phyloP scores from a whole-genome alignment of 148 eudicot genomes.

The Arctostaphylos glauca region DNA sequence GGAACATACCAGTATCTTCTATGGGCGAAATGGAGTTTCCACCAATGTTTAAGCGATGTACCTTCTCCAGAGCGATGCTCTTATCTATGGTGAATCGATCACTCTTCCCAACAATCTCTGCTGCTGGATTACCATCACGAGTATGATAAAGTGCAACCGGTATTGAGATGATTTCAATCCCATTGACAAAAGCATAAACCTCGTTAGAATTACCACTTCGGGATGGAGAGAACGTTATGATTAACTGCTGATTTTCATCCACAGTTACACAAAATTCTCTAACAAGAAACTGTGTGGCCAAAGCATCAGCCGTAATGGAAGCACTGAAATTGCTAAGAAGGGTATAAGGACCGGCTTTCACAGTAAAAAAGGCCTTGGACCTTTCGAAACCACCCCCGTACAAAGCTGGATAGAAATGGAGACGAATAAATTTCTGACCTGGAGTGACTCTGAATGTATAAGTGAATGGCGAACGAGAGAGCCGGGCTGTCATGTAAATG shows the following conservation, averaged over 20 bases:
- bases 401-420: constrained; percentile 24
- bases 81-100: constrained; percentile 1
- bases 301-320: constrained; percentile 20
- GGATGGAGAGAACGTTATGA: constrained; percentile 31
- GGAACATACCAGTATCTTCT: constrained; percentile 24
- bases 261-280: constrained; percentile 27
- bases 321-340: constrained; percentile 46
- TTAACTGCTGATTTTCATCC: constrained; percentile 18
- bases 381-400: constrained; percentile 23
- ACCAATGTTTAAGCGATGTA: constrained; percentile 30
- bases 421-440: constrained; percentile 32
- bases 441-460: constrained; percentile 19
- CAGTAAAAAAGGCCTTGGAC: constrained; percentile 23
- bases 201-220: neutral
- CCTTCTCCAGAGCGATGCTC: constrained; percentile 34
- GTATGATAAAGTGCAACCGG: constrained; percentile 35
- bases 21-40: constrained; percentile 12
- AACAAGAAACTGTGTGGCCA: neutral
- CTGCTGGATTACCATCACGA: neutral
- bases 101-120: constrained; percentile 18
- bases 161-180: constrained; percentile 45
- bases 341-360: constrained; percentile 35
- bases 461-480: constrained; percentile 20
- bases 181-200: constrained; percentile 41
- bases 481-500: constrained; percentile 19